phyloP scores from a whole-genome alignment of 768 basidiomycete species.

The Leccinum sublutescens region DNA sequence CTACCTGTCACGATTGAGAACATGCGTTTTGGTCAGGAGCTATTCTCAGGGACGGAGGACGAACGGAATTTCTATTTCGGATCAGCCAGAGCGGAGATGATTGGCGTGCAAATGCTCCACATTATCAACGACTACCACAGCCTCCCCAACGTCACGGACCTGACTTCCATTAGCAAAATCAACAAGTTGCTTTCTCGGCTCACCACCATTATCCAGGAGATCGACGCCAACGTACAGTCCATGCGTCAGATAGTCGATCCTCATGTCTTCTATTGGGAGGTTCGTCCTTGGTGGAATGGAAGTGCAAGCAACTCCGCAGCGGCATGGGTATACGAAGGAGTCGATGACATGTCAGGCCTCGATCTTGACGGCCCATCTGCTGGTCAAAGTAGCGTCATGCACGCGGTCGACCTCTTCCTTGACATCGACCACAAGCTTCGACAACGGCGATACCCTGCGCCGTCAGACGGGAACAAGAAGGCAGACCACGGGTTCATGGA shows the following conservation, averaged over 20 bases:
- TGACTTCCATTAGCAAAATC: constrained; percentile 64
- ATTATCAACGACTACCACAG: constrained; percentile 87
- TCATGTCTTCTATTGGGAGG: constrained; percentile 82
- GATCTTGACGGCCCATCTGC: constrained; percentile 88
- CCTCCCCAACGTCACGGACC: constrained; percentile 64
- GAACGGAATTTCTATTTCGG: constrained; percentile 85
- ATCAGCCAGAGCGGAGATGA: constrained; percentile 82
- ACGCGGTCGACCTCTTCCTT: constrained; percentile 79
- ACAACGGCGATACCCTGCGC: constrained; percentile 62
- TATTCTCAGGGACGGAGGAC: constrained; percentile 83
- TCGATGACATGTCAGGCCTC: constrained; percentile 53
- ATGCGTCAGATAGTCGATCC: constrained; percentile 78
- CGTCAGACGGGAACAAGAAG: constrained; percentile 63
- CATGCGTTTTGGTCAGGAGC: constrained; percentile 59
- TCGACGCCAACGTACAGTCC: constrained; percentile 66
- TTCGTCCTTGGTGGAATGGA: constrained; percentile 93
- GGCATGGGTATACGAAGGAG: constrained; percentile 79
- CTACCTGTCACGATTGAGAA: constrained; percentile 67
- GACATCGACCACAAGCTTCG: constrained; percentile 87
- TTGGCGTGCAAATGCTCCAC: constrained; percentile 80
- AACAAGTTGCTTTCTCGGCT: constrained; percentile 70
- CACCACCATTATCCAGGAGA: constrained; percentile 65
- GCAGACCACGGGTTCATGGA: constrained; percentile 84
- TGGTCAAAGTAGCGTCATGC: constrained; percentile 92
- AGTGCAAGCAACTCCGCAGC: constrained; percentile 55